A percentile compares a stretch with the other conserved stretches of the same genome.
phyloP scores from a whole-genome alignment of 1,139 yeast genomes.

The Lodderomyces theae region DNA sequence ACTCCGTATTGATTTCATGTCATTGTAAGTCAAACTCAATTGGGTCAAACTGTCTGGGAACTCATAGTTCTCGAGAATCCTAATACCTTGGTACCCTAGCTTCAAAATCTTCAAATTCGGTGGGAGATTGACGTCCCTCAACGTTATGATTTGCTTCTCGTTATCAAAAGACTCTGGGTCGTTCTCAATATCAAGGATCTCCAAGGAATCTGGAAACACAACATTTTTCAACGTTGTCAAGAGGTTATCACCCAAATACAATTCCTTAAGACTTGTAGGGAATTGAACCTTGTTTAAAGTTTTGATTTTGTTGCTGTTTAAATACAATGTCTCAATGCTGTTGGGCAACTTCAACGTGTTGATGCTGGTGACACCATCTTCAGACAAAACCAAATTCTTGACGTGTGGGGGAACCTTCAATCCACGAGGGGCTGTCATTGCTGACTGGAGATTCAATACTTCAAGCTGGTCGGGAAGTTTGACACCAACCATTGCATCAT shows the following conservation, averaged over 20 bases:
- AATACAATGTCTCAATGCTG: conserved; percentile 35
- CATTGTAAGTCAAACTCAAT: conserved; percentile 41
- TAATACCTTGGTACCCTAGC: conserved; percentile 42
- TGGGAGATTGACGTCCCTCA: conserved; percentile 44
- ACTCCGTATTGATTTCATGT: conserved; percentile 36
- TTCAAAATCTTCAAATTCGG: conserved; percentile 34
- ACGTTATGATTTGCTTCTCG: conserved; percentile 42
- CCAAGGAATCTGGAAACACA: conserved; percentile 36
- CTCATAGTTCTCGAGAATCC: conserved; percentile 38
- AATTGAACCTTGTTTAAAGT: conserved; percentile 45
- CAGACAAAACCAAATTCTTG: conserved; percentile 33
- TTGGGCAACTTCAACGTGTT: conserved; percentile 46
- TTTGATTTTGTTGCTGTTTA: conserved; percentile 43
- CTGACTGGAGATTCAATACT: conserved; percentile 40
- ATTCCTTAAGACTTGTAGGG: conserved; percentile 34
- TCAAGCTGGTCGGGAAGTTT: conserved; percentile 43
- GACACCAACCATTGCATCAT: conserved; percentile 49
- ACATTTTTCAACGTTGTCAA: conserved; percentile 48
- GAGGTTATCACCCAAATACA: conserved; percentile 43
- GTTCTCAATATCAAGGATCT: conserved; percentile 43
- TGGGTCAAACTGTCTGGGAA: conserved; percentile 34
- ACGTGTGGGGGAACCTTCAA: conserved; percentile 38
- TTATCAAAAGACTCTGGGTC: conserved; percentile 40
- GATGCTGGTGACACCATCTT: conserved; percentile 46
- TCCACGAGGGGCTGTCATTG: conserved; percentile 49